Percentiles rank a stretch among this genome's conserved stretches.
Conservation (phyloP, 768 basidiomycete genomes). For the Mycena maculata region DNA sequence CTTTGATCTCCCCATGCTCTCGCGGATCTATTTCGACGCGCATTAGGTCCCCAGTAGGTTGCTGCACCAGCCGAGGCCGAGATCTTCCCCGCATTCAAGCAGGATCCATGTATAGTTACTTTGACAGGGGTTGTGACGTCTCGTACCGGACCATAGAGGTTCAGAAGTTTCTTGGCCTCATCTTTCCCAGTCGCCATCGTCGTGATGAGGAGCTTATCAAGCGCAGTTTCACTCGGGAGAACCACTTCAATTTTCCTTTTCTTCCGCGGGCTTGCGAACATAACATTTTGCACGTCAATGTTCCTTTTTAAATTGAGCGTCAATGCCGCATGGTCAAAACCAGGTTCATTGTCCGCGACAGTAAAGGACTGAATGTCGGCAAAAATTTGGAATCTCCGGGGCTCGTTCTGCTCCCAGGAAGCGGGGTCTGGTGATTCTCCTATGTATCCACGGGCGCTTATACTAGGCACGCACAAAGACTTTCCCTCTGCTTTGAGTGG, state of each 20-base stretch:
- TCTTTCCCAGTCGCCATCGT: slow-evolving; percentile 5
- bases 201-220: slow-evolving; percentile 11
- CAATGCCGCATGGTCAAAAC: slow-evolving; percentile 13
- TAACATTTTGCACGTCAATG: too few relatives aligned
- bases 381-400: too few relatives aligned
- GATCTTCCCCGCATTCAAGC: slow-evolving; percentile 2
- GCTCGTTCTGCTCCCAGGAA: too few relatives aligned
- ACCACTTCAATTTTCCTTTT: too few relatives aligned
- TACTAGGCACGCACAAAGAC: too few relatives aligned
- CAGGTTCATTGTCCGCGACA: neutral
- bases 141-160: neutral
- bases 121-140: neutral
- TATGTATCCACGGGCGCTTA: too few relatives aligned
- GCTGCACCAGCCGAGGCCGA: neutral
- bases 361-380: neutral
- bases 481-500: too few relatives aligned
- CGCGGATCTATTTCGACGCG: neutral
- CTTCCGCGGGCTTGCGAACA: too few relatives aligned
- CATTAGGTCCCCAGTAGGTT: neutral
- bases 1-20: neutral
- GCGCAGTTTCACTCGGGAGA: neutral
- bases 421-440: too few relatives aligned
- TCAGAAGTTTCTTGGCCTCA: neutral
- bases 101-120: slow-evolving; percentile 12
- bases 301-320: neutral